Conservation (phyloP, 768 basidiomycete genomes). For the Phlegmacium glaucopus region DNA sequence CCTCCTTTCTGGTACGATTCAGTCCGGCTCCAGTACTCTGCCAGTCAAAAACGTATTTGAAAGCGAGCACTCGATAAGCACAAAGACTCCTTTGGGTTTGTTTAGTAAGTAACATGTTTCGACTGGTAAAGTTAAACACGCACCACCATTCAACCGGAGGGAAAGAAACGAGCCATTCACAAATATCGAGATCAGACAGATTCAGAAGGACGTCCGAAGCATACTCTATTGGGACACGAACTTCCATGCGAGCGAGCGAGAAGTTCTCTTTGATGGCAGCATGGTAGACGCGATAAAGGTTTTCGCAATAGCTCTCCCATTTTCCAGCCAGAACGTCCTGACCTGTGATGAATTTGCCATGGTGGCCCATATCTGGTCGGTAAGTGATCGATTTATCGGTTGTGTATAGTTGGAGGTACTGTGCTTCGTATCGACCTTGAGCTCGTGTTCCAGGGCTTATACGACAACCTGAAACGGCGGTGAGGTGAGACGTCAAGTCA, state of each 20-base stretch:
- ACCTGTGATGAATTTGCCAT: conserved; percentile 19
- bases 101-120: no score
- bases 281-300: conserved; percentile 18
- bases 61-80: no score
- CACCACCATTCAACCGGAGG: no score
- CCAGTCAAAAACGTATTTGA: no score
- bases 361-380: conserved; percentile 9
- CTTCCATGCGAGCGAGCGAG: conserved; percentile 25
- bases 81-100: no score
- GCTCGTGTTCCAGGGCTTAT: conserved; percentile 17
- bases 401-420: conserved; percentile 29
- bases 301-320: conserved; percentile 2
- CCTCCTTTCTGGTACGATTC: no score
- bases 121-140: no score
- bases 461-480: conserved; percentile 27
- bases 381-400: conserved; percentile 32
- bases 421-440: conserved; percentile 10
- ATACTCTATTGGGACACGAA: conserved; percentile 20
- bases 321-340: conserved; percentile 13
- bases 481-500: conserved; percentile 26
- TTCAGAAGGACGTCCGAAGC: conserved; percentile 3
- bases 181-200: no score
- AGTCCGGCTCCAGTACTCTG: no score
- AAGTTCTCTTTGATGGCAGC: conserved; percentile 9
- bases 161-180: no score